phyloP scores from a whole-genome alignment of 352 stramenopile species.

The Globisporangium perplexum region DNA sequence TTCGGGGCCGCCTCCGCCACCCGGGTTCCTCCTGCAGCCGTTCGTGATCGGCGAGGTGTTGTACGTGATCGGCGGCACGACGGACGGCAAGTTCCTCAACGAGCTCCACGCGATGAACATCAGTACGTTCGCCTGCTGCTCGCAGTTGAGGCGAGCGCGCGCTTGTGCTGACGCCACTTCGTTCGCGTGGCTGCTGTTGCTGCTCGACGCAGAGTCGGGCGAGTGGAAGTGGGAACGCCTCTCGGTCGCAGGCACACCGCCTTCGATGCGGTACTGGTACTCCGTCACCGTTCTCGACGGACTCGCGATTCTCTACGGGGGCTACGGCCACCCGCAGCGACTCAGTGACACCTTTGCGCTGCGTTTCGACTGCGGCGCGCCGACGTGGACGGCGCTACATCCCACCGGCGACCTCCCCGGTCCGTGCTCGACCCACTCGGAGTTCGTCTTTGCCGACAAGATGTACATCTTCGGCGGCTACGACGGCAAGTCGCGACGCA shows the following conservation, averaged over 20 bases:
- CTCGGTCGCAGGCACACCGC: conserved; percentile 27
- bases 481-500: conserved; percentile 46
- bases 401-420: conserved; percentile 39
- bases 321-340: conserved; percentile 44
- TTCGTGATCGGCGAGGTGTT: conserved; percentile 42
- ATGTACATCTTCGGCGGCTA: conserved; percentile 69
- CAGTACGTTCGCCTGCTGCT: conserved; percentile 24
- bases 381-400: conserved; percentile 44
- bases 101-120: conserved; percentile 46
- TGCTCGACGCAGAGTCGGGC: conserved; percentile 21
- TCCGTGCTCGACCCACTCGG: conserved; percentile 42
- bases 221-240: conserved; percentile 55
- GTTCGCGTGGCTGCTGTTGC: background rate
- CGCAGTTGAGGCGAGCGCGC: background rate
- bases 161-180: background rate
- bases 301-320: conserved; percentile 45
- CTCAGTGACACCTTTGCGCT: conserved; percentile 52
- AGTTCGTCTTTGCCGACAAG: conserved; percentile 34
- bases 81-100: conserved; percentile 52
- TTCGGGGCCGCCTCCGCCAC: conserved; percentile 25
- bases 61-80: conserved; percentile 52
- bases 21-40: conserved; percentile 43
- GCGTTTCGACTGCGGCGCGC: conserved; percentile 33
- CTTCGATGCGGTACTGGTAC: conserved; percentile 64
- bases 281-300: conserved; percentile 34